Evolutionary conservation across 805 yeast genomes (phyloP), one percentile per base, ranked within the genome.

Genomic region (Pichia membranifaciens): DNA sequence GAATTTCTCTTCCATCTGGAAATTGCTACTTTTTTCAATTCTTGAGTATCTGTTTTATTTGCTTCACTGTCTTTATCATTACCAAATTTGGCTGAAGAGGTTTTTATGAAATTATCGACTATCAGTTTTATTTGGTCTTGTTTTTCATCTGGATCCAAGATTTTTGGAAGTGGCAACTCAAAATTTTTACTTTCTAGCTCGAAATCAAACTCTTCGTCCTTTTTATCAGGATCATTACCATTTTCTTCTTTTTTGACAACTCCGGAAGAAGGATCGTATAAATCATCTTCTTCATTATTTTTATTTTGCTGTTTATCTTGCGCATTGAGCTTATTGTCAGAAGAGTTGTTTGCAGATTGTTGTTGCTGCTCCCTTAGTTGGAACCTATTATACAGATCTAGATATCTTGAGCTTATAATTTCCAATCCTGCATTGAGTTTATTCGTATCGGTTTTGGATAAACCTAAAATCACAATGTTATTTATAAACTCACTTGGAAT

Each of bases 371-470:
- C 43, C 17, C 34, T 39, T 10, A 4, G 21, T n/a, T 52, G 48
- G 23, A 47, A 35, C 29, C 56, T n/a, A 47, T 58, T 62, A 55
- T 68, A 60, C 16, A 73, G 69, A 57, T 74, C 76, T 10, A 72
- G 65, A 57, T 84, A 86, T 51, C 97, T 72, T 10, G 82, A 76
- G 15, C 79, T 72, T 5, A 87, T 76, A 36, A 87, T 79, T n/a
- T 78, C 77, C 49, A 89, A 67, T 2, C 87, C 95, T 45, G 79
- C 76, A 15, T 78, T 70, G 22, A 91, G 69, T 49, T 72, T 75
- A 3, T 69, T 69, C 0, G 73, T 66, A 42, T 77, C 75, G 0
- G 78, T 76, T 38, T 74, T 74, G 16, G 73, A 68, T 47, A 93
- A 69, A 0, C 96, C 88, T 1, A 78, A 75, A 47, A 78, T 68